Evolutionary conservation across 441 rosid species (phyloP), one percentile per base, ranked within the genome.

Genomic region (Corymbia calophylla): DNA sequence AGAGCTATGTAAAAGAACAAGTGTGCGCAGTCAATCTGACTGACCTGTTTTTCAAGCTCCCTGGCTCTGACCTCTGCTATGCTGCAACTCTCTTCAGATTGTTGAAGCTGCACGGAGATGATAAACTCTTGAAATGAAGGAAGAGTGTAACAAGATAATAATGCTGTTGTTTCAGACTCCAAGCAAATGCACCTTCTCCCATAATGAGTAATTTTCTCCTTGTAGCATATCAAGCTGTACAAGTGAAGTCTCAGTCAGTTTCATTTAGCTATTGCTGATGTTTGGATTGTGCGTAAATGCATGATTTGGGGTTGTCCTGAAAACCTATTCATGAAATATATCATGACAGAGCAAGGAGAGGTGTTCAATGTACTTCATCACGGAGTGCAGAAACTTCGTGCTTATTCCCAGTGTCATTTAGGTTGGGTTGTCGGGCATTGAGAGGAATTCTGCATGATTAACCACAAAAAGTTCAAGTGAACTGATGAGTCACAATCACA

Each of bases 11-110:
- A 55, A 55, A 55, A 32, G 47, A 86, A 86, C 55, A 32, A 31
- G 51, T 47, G 32, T 10, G 31, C 21, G 88, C 10, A 86, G 49
- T 77, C 84, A 44, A 58, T 53, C 87, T 32, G 60, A 91, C 89
- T 55, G 80, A 96, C 99, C 99, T 98, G 99, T 94, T 97, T 98
- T 95, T 98, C 99, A 86, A 98, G 96, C 95, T 96, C 99, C 88
- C 96, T 95, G 51, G 97, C 97, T 92, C 99, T 95, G 85, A 99
- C 98, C 93, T 97, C 99, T 53, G 98, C 97, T 91, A 95, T 98
- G 94, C 94, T 93, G 0, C 95, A 93, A 53, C 92, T 93, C 90
- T 93, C 96, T 92, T 95, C 97, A 53, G 94, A 94, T 60, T 3
- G 88, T 27, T 88, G 95, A 80, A 95, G 95, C 97, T 95, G 93